Base-by-base conservation (phyloP, 129 eudicot genomes). In the Centella asiatica region DNA sequence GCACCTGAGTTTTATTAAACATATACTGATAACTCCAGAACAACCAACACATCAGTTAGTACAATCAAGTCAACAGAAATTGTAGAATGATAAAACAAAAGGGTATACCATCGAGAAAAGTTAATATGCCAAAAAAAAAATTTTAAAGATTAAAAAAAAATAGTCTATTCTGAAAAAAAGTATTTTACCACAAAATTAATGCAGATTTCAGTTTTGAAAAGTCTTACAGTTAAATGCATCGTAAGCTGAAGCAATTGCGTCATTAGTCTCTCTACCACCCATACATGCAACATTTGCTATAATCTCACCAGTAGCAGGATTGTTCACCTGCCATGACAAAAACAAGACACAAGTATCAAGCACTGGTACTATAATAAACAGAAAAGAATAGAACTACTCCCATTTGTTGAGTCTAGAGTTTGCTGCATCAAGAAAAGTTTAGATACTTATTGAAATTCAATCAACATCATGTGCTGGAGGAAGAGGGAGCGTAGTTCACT, bases 241-340 rank as follows among this genome's bases (percentile, higher is more conserved):
- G 25, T 75, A 76, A 5, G 95, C 98, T 42, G 95, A 80, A 70
- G 88, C 64, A 69, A 90, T 87, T 2, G 95, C 98, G 69, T 87
- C 98, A 66, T 80, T 69, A 20, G 98, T 76, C 82, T 90, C 98
- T 77, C 49, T 73, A 40, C 60, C 73, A 20, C 98, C 95, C 98
- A 90, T 87, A 72, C 87, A 90, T 22, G 98, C 60, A 46, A 90
- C 94, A 60, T 78, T 76, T 40, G 94, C 80, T 60, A 90, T 77
- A 68, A 84, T 77, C 14, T 90, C 82, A 22, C 95, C 95, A 28
- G 81, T 82, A 64, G 95, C 95, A 72, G 95, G 98, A 29, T 90
- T 87, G 62, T 48, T 14, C 36, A 90, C 95, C 97, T 90, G 80
- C 51, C 79, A 77, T 71, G 53, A 40, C 67, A 81, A 77, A 66